Conservation (phyloP, 495 filamentous ascomycete species). For the Cetradonia linearis region DNA sequence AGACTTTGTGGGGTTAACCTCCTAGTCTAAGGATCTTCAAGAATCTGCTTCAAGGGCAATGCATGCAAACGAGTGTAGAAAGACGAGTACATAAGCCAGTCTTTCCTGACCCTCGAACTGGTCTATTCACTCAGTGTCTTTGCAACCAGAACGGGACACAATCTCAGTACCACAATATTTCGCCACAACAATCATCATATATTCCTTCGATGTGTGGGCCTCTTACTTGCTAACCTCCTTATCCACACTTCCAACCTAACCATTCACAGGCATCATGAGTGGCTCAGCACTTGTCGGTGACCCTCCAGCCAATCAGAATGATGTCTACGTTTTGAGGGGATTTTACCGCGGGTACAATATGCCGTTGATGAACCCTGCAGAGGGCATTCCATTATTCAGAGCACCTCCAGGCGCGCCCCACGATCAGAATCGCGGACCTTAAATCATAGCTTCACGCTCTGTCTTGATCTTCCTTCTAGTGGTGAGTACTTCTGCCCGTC, state of each 20-base stretch:
- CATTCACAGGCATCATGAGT: background rate
- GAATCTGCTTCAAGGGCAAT: background rate
- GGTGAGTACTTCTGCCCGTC: background rate
- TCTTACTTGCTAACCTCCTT: background rate
- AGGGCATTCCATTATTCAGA: background rate
- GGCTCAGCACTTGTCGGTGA: slow-evolving; percentile 8
- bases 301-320: slow-evolving; percentile 9
- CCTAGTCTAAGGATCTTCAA: background rate
- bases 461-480: background rate
- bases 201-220: background rate
- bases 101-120: background rate
- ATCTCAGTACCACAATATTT: too few relatives aligned
- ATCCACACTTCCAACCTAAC: background rate
- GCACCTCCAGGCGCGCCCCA: background rate
- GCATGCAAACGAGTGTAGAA: background rate
- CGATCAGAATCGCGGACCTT: background rate
- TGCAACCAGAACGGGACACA: too few relatives aligned
- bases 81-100: background rate
- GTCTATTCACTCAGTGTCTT: too few relatives aligned
- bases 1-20: background rate
- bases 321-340: slow-evolving; percentile 1
- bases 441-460: background rate
- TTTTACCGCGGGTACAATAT: background rate
- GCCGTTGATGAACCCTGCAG: background rate
- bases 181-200: too few relatives aligned